Percentiles rank a stretch among this genome's conserved stretches.
Evolutionary conservation across 1,284 basidiomycete species (phyloP).

Genomic region (Ceratobasidium sp.): DNA sequence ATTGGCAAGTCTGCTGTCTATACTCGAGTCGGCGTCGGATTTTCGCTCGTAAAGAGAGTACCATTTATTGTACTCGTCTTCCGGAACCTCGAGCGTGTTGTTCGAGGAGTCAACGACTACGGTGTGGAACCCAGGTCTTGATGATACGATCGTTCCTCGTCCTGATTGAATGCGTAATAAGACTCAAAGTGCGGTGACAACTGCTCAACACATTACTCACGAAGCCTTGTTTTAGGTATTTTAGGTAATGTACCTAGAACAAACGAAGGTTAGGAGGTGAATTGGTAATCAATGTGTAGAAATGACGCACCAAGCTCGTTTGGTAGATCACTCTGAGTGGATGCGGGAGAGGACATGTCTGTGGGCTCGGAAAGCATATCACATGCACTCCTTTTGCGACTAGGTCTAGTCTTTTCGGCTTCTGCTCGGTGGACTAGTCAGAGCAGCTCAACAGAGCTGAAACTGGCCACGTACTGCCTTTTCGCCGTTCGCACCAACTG

Average conservation of each 20-base stretch:
- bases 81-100: constrained; percentile 38
- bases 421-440: constrained; percentile 20
- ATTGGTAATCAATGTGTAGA: constrained; percentile 10
- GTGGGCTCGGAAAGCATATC: constrained; percentile 37
- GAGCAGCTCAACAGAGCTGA: constrained; percentile 26
- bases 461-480: constrained; percentile 35
- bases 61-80: constrained; percentile 39
- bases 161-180: constrained; percentile 23
- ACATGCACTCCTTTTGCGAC: constrained; percentile 38
- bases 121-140: constrained; percentile 35
- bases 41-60: constrained; percentile 37
- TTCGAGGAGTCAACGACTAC: constrained; percentile 39
- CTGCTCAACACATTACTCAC: constrained; percentile 17
- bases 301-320: constrained; percentile 38
- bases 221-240: constrained; percentile 37
- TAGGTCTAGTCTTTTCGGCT: constrained; percentile 34
- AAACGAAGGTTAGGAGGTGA: constrained; percentile 10
- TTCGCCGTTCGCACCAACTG: constrained; percentile 39
- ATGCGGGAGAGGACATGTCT: constrained; percentile 35
- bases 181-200: neutral
- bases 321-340: constrained; percentile 35
- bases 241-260: constrained; percentile 37
- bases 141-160: constrained; percentile 37
- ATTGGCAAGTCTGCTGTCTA: constrained; percentile 35
- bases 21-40: constrained; percentile 33